These are phyloP conservation scores for Cercospora nicotianae DNA, from an alignment of 2,329 filamentous ascomycete species.

Conservation along the genomic window DNA sequence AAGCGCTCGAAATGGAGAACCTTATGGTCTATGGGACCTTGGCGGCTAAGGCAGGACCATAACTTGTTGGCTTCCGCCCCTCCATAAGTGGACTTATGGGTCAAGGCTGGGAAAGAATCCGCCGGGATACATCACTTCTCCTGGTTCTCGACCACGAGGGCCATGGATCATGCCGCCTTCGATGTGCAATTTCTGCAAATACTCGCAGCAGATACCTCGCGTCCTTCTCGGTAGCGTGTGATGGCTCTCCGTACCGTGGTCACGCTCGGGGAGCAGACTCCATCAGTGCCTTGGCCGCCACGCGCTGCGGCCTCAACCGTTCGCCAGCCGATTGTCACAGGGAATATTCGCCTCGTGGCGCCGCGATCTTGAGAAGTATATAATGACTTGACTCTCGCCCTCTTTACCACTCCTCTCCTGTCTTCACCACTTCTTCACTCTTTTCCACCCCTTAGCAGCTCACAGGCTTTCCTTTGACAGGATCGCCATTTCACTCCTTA, in stretches of 20 bases:
- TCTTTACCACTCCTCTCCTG: background rate
- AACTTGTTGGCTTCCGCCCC: background rate
- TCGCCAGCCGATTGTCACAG: background rate
- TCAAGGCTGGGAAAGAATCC: background rate
- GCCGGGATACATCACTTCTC: slow-evolving; percentile 10
- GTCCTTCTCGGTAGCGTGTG: slow-evolving; percentile 2
- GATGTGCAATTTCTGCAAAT: background rate
- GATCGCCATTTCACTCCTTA: slow-evolving; percentile 9
- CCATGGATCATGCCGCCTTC: slow-evolving; percentile 3
- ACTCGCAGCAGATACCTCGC: background rate
- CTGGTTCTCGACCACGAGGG: slow-evolving; percentile 7
- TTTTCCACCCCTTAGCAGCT: background rate
- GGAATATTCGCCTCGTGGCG: background rate
- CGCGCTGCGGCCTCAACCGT: background rate
- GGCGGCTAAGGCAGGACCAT: background rate
- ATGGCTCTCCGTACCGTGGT: background rate
- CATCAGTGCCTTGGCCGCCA: slow-evolving; percentile 1
- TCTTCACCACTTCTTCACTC: background rate
- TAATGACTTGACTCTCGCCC: background rate
- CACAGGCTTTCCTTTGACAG: slow-evolving; percentile 9
- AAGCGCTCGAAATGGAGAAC: background rate
- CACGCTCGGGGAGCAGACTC: background rate
- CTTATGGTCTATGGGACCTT: slow-evolving; percentile 1
- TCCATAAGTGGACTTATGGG: slow-evolving; percentile 8
- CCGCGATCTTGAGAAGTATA: background rate